Evolutionary conservation across 2,329 filamentous ascomycete species (phyloP).

Genomic region (Apiospora koreana): DNA sequence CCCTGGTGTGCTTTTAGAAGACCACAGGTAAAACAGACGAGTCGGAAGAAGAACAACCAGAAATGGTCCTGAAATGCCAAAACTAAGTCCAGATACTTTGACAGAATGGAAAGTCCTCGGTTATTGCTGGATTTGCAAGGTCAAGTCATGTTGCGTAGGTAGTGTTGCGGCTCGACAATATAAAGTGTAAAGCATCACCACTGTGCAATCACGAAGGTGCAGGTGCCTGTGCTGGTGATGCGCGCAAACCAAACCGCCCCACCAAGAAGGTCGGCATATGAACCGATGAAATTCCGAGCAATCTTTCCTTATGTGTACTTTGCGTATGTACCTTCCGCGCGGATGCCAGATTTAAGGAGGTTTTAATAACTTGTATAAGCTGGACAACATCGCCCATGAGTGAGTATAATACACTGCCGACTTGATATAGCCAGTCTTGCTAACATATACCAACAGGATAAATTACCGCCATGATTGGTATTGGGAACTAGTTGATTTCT

Average conservation of each 20-base stretch:
- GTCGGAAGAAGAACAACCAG: background rate
- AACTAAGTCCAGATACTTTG: background rate
- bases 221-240: no score
- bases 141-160: background rate
- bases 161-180: background rate
- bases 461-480: background rate
- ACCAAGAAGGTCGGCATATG: background rate
- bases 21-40: background rate
- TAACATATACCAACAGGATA: background rate
- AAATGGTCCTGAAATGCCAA: background rate
- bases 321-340: background rate
- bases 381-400: background rate
- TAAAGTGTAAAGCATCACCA: background rate
- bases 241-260: background rate
- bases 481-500: background rate
- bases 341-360: conserved; percentile 5
- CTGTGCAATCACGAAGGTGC: background rate
- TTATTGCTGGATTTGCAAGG: background rate
- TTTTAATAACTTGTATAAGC: conserved; percentile 4
- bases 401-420: background rate
- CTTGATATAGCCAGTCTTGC: background rate
- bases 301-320: background rate
- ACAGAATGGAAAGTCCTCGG: background rate
- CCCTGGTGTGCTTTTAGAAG: background rate
- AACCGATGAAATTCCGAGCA: background rate